Base-by-base conservation (phyloP, 345 rosid species). In the Hypericum perforatum region DNA sequence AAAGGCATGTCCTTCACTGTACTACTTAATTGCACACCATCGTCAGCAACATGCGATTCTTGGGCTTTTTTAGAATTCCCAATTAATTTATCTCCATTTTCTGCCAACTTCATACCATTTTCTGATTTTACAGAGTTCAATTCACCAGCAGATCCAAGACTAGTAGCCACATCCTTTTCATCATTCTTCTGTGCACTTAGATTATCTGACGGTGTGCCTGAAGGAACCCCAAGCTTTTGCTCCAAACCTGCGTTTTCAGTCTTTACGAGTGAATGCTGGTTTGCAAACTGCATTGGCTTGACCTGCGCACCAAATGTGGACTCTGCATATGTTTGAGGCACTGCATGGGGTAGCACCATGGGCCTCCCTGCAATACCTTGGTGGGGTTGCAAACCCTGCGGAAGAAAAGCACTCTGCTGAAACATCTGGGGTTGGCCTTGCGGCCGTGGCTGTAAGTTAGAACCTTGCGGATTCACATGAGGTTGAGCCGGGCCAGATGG, bases 391-490 rank as follows among this genome's bases (percentile, higher is more conserved):
- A 22, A 22, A 22, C 32, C 32, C 32, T 37, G 62, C 56, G 71
- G 69, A 70, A 45, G 70, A 32, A 38, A 62, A 39, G 71, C 41
- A 40, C 62, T 68, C 15, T 56, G 75, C 51, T 58, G 82, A 11
- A 63, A 51, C 47, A 52, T 57, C 46, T 55, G 72, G 49, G 60
- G 62, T 40, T 61, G 70, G 39, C 63, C 79, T 44, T 58, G 82
- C n/a, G 82, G 79, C 9, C 51, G 69, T 16, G 67, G 52, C 22
- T 74, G 82, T 52, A 45, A 36, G 54, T 70, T 63, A 37, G 72
- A 55, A 56, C 61, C 64, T 41, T 74, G 83, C 63, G 68, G 79
- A 49, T 63, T 45, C 11, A 60, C 47, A 42, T 63, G 78, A 64
- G 63, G 67, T 64, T 74, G 82, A 63, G 45, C 53, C 45, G 63